A percentile compares a stretch with the other conserved stretches of the same genome.
These are phyloP conservation scores for Yamadazyma sp. DNA, from an alignment of 805 yeast species.

Conservation along the genomic window DNA sequence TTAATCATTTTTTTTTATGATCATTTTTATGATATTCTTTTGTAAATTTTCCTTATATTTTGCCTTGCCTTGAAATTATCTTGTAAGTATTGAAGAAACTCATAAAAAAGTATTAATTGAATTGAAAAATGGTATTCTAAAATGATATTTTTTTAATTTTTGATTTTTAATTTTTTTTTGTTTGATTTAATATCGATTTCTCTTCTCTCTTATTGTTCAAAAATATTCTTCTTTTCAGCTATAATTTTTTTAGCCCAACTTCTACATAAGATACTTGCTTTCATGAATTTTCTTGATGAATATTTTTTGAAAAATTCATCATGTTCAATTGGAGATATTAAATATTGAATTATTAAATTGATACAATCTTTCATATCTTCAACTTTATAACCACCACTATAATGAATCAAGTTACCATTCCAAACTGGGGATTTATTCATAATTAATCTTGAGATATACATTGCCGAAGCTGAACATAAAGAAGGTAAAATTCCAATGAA, in stretches of 20 bases:
- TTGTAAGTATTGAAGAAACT: too few relatives aligned
- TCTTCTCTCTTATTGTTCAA: slow-evolving; percentile 18
- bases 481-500: slow-evolving; percentile 77
- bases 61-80: too few relatives aligned
- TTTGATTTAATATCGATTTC: too few relatives aligned
- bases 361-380: slow-evolving; percentile 70
- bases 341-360: slow-evolving; percentile 70
- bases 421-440: slow-evolving; percentile 65
- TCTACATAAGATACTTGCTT: slow-evolving; percentile 75
- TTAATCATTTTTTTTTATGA: too few relatives aligned
- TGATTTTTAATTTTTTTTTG: too few relatives aligned
- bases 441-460: slow-evolving; percentile 77
- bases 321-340: slow-evolving; percentile 78
- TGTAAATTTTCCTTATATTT: too few relatives aligned
- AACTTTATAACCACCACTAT: slow-evolving; percentile 85
- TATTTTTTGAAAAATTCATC: slow-evolving; percentile 93
- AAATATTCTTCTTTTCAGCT: slow-evolving; percentile 42
- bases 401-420: slow-evolving; percentile 85
- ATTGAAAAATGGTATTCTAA: too few relatives aligned
- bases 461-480: slow-evolving; percentile 79
- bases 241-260: slow-evolving; percentile 74
- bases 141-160: too few relatives aligned
- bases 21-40: too few relatives aligned
- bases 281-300: slow-evolving; percentile 83
- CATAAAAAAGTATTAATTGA: too few relatives aligned